Percentiles rank a stretch among this genome's conserved stretches.
These are phyloP conservation scores for Alliaria petiolata DNA, from an alignment of 345 rosid genomes.

Conservation along the genomic window DNA sequence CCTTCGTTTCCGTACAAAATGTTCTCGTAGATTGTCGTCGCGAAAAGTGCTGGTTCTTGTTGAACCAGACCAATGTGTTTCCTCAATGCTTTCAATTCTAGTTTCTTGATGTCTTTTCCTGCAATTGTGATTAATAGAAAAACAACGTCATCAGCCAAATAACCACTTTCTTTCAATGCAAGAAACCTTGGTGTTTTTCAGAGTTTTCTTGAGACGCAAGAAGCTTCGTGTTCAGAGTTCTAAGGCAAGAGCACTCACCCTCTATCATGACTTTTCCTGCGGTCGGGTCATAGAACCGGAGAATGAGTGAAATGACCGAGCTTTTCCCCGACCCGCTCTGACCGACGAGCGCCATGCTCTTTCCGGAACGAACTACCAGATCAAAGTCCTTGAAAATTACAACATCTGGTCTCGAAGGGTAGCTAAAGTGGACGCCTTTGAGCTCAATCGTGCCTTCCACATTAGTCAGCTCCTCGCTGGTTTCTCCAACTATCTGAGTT, in stretches of 20 bases:
- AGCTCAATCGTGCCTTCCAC: constrained; percentile 80
- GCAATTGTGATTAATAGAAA: constrained; percentile 2
- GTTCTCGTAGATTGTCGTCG: constrained; percentile 78
- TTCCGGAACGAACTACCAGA: constrained; percentile 61
- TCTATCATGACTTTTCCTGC: constrained; percentile 83
- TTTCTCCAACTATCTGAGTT: constrained; percentile 60
- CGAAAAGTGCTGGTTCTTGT: constrained; percentile 95
- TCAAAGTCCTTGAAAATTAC: constrained; percentile 66
- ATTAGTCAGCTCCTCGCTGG: constrained; percentile 50
- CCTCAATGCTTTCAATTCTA: constrained; percentile 65
- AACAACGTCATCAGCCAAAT: background rate
- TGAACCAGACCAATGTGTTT: constrained; percentile 85
- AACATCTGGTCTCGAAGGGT: constrained; percentile 88
- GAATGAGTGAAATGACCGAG: constrained; percentile 78
- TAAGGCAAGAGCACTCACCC: constrained; percentile 44
- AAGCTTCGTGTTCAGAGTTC: background rate
- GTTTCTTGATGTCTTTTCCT: constrained; percentile 72
- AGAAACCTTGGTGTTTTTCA: background rate
- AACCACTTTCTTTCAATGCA: background rate
- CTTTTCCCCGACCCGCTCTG: constrained; percentile 99
- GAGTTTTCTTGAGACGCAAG: constrained; percentile 11
- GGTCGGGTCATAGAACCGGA: constrained; percentile 85
- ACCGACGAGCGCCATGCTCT: constrained; percentile 90
- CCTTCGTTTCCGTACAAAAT: constrained; percentile 84
- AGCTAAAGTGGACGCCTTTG: constrained; percentile 63